Conservation (phyloP, 345 rosid genomes). For the Hypericum androsaemum region DNA sequence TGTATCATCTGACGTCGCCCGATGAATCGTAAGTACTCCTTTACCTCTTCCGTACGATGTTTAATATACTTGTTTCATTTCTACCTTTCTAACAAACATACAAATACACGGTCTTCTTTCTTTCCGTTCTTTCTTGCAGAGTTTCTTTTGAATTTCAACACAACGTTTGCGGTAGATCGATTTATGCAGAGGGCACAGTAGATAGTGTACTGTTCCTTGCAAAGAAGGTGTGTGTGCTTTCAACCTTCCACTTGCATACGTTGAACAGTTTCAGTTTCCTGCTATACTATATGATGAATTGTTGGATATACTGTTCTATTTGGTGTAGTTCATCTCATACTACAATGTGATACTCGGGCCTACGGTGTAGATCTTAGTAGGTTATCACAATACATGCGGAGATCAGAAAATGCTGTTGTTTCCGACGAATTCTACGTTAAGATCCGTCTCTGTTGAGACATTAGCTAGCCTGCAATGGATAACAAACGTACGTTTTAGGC, state of each 20-base stretch:
- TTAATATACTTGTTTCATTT: not conserved
- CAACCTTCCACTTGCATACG: not conserved
- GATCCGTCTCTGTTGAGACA: too few relatives aligned
- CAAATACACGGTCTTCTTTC: conserved; percentile 3
- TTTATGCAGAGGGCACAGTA: conserved; percentile 88
- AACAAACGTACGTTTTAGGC: too few relatives aligned
- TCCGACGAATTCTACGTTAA: too few relatives aligned
- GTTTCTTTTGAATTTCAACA: conserved; percentile 97
- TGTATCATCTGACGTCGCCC: conserved; percentile 80
- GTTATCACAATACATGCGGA: too few relatives aligned
- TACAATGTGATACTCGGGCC: too few relatives aligned
- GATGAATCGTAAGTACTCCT: conserved; percentile 56
- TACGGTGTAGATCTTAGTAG: too few relatives aligned
- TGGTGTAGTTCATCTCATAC: too few relatives aligned
- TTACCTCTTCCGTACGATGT: not conserved
- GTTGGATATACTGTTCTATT: too few relatives aligned
- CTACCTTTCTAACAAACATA: not conserved
- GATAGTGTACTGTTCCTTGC: conserved; percentile 86
- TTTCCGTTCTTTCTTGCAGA: conserved; percentile 30
- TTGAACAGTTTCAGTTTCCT: too few relatives aligned
- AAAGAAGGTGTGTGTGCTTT: conserved; percentile 48
- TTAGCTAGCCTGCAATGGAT: too few relatives aligned
- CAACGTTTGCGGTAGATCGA: conserved; percentile 90
- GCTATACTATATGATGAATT: too few relatives aligned
- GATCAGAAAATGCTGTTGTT: too few relatives aligned